Evolutionary conservation across 345 rosid species (phyloP).

Genomic region (Lepidium didymum): DNA sequence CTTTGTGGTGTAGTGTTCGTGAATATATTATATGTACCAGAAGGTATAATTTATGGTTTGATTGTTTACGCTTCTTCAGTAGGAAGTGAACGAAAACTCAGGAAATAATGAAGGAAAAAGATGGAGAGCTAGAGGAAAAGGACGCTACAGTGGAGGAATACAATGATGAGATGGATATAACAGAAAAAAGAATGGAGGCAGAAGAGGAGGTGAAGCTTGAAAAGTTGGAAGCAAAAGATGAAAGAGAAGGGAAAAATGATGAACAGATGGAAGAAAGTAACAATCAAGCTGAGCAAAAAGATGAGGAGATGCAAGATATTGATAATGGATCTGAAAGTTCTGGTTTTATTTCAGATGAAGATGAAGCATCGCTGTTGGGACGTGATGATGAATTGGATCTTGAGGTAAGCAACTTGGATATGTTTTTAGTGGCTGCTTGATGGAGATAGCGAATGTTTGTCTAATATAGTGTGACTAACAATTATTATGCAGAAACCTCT

Average conservation of each 20-base stretch:
- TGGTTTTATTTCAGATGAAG: slow-evolving; percentile 47
- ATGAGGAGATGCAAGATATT: slow-evolving; percentile 29
- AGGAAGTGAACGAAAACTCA: slow-evolving; percentile 6
- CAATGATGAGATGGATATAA: background rate
- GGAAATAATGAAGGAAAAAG: background rate
- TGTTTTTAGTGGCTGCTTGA: background rate
- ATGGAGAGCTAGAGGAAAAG: background rate
- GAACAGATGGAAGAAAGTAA: slow-evolving; percentile 13
- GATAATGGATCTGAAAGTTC: slow-evolving; percentile 49
- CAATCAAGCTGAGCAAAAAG: slow-evolving; percentile 1
- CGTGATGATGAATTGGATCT: slow-evolving; percentile 47
- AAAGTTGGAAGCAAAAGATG: slow-evolving; percentile 25
- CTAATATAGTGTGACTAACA: background rate
- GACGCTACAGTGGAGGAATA: background rate
- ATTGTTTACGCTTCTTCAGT: background rate
- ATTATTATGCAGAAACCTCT: slow-evolving; percentile 55
- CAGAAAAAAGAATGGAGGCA: slow-evolving; percentile 3
- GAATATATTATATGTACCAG: background rate
- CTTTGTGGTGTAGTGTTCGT: background rate
- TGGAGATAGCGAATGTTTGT: background rate
- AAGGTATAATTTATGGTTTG: background rate
- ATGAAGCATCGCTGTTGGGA: slow-evolving; percentile 42
- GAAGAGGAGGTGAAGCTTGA: slow-evolving; percentile 7
- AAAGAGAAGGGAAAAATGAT: background rate
- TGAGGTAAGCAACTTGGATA: slow-evolving; percentile 43